Conservation (phyloP, 805 yeast species). For the Pichia californica region DNA sequence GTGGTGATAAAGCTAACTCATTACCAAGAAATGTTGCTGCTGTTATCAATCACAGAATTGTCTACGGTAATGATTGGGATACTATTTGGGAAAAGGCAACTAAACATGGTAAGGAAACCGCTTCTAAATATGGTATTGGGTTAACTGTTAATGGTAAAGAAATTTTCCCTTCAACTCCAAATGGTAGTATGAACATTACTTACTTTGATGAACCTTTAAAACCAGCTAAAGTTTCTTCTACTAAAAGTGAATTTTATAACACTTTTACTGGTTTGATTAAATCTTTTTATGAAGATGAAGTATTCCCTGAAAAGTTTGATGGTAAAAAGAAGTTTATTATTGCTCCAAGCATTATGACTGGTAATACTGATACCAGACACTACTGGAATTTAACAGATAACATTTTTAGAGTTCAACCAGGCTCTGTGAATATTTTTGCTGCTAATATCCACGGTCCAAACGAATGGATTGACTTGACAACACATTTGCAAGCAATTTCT, state of each 20-base stretch:
- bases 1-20: conserved; percentile 75
- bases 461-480: conserved; percentile 47
- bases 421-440: conserved; percentile 18
- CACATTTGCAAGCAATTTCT: conserved; percentile 56
- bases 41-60: conserved; percentile 53
- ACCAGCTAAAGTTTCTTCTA: conserved; percentile 42
- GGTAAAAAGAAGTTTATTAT: conserved; percentile 27
- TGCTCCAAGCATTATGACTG: conserved; percentile 57
- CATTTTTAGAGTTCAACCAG: conserved; percentile 55
- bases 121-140: conserved; percentile 34
- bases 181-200: conserved; percentile 24
- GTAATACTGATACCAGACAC: conserved; percentile 62
- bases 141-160: conserved; percentile 27
- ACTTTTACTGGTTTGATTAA: conserved; percentile 56
- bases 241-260: conserved; percentile 42
- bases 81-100: conserved; percentile 29
- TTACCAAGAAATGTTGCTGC: conserved; percentile 58
- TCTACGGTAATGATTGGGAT: conserved; percentile 41
- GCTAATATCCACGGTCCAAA: conserved; percentile 54
- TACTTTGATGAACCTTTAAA: conserved; percentile 21
- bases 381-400: conserved; percentile 57
- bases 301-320: conserved; percentile 24
- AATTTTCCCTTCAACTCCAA: conserved; percentile 13
- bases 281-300: conserved; percentile 50
- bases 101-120: conserved; percentile 27